Evolutionary conservation across 495 filamentous ascomycete genomes (phyloP), one percentile per base, ranked within the genome.

Genomic region (Aspergillus sparsus): DNA sequence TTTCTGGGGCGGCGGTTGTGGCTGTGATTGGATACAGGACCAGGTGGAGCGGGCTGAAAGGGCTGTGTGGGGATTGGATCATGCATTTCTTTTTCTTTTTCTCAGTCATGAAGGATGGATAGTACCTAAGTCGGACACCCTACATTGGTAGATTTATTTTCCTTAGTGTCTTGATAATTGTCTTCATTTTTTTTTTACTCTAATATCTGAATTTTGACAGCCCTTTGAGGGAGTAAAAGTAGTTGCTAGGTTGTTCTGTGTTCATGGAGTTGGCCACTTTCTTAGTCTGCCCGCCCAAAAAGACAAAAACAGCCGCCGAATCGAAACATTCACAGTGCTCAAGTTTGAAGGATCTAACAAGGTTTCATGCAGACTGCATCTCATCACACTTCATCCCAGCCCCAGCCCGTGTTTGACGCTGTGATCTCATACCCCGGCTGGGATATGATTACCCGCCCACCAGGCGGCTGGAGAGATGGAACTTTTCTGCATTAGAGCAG

Each of bases 331-430:
- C 46, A 27, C 27, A 32, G 50, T 42, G 37, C 7, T 5, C 36
- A 58, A 60, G 58, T 47, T 39, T 32, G 50, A 54, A 60, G 58
- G 58, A 60, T 60, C 42, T 42, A 60, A 33, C 50, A 60, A 60
- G 41, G 58, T 54, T 57, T 55, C 51, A 62, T 57, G 56, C 56
- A 59, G 46, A 52, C 44, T 41, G 61, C 52, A 58, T 16, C 55
- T 60, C 58, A 65, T 65, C 63, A 65, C 63, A 65, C 55, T 51
- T 44, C 44, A 47, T 18, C 16, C 15, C 7, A 18, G 44, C 7
- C 15, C 49, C 46, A 53, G 37, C 50, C 49, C 18, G 37, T 60
- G 6, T 36, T 62, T 62, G 58, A 53, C 58, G 63, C 63, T 46
- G 63, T 65, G 63, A 61, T 61, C 58, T 55, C 58, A 53, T 41